These are phyloP conservation scores for Ophiostoma montium DNA, from an alignment of 2,329 filamentous ascomycete species.

Conservation along the genomic window DNA sequence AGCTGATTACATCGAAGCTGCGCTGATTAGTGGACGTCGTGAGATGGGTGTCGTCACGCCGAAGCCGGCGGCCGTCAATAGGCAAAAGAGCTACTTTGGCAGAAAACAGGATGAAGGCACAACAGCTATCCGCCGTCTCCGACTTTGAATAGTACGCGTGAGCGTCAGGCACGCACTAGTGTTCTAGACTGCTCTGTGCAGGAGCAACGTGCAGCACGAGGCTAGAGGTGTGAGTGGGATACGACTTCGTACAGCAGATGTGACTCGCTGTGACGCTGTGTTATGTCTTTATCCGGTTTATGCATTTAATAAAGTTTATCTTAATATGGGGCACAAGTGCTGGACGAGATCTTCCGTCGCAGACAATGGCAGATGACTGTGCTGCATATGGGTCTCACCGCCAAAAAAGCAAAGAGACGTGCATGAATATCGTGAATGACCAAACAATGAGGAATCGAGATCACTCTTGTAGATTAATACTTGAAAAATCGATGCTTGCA, in stretches of 20 bases:
- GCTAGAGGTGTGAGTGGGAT: not conserved
- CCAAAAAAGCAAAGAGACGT: too few relatives aligned
- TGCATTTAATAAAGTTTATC: not conserved
- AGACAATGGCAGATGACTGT: too few relatives aligned
- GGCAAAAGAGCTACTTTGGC: too few relatives aligned
- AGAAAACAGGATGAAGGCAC: not conserved
- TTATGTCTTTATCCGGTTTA: not conserved
- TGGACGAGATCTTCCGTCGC: too few relatives aligned
- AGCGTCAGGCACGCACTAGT: not conserved
- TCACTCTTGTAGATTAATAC: too few relatives aligned
- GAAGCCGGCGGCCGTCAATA: not conserved
- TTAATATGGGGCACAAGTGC: not conserved
- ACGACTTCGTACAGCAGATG: not conserved
- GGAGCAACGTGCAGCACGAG: not conserved
- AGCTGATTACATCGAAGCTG: too few relatives aligned
- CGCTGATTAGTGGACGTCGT: too few relatives aligned
- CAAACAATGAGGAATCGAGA: too few relatives aligned
- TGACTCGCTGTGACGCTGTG: not conserved
- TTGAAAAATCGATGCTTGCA: not conserved
- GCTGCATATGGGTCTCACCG: too few relatives aligned
- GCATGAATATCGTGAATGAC: too few relatives aligned
- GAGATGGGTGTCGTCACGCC: too few relatives aligned
- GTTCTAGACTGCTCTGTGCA: not conserved
- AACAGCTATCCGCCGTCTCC: not conserved
- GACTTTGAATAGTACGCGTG: not conserved